Base-by-base conservation (phyloP, 2,329 filamentous ascomycete genomes). In the Xenoacremonium recifei region DNA sequence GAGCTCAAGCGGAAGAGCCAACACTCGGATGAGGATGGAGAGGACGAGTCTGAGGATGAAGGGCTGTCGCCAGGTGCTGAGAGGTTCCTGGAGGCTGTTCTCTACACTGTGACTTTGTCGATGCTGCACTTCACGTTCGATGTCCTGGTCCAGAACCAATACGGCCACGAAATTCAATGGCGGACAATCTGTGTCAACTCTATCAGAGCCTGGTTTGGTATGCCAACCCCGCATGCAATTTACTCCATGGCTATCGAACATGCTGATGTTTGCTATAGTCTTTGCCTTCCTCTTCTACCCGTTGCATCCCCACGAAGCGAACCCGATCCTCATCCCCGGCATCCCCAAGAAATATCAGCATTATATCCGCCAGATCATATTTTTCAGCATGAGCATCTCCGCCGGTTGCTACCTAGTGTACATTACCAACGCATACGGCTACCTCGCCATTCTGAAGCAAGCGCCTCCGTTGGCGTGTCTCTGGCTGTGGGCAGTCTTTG, bases 401-500 rank as follows among this genome's bases (percentile, higher is more conserved):
- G 71, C 80, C 0, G 93, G 93, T 2, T 88, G 83, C 66, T 91
- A 89, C 64, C 72, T 96, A 48, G 84, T 97, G 36, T 74, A 87
- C 53, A 81, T 91, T 39, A 89, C 87, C 19, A 97, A 96, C 58
- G 76, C 73, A 21, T 80, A 83, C 51, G 81, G 85, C 4, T 97
- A 96, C 58, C 82, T 95, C 54, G 86, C 87, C 6, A 83, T 95
- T 16, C 91, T 97, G 89, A 95, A 96, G 70, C 83, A 82, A 49
- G 87, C 90, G 1, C 93, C 93, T n/a, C 84, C 90, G 5, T 64
- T 96, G 12, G 93, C 89, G 0, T 92, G 88, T 30, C 65, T 97
- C 15, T 97, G 92, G 91, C 78, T 97, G 4, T 97, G 92, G 90
- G 82, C 86, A 21, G 84, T 97, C 17, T 76, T 97, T 35, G 93